Percentiles rank a stretch among this genome's conserved stretches.
These are phyloP conservation scores for Nitzschia putrida DNA, from an alignment of 108 stramenopile species.

Conservation along the genomic window DNA sequence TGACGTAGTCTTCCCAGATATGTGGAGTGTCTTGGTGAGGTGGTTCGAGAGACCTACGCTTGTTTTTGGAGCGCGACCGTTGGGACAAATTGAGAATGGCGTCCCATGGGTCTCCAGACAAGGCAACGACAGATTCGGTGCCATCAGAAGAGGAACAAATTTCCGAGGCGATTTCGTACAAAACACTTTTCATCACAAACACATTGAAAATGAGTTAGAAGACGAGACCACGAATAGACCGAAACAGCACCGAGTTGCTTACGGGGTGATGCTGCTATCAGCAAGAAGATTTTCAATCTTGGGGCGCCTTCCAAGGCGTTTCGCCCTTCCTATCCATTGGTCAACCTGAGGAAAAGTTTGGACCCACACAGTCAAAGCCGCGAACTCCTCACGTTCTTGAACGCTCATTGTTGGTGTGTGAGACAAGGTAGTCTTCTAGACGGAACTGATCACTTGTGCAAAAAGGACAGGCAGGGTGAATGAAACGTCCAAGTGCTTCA, in stretches of 20 bases:
- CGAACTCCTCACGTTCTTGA: constrained; percentile 31
- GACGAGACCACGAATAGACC: not conserved
- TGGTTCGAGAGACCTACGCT: constrained; percentile 21
- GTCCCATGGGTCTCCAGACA: constrained; percentile 31
- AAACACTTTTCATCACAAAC: constrained; percentile 24
- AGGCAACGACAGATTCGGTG: constrained; percentile 4
- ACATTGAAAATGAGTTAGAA: constrained; percentile 3
- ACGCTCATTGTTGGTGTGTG: constrained; percentile 30
- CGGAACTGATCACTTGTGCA: no score
- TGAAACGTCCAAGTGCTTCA: no score
- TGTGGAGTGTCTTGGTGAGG: constrained; percentile 19
- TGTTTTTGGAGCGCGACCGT: constrained; percentile 2
- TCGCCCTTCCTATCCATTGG: constrained; percentile 4
- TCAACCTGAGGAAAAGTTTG: constrained; percentile 42
- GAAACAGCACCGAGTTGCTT: not conserved
- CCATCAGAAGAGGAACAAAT: constrained; percentile 25
- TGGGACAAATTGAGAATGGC: constrained; percentile 25
- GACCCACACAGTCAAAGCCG: constrained; percentile 42
- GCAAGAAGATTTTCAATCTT: constrained; percentile 14
- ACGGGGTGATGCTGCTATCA: constrained; percentile 28
- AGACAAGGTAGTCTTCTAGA: no score
- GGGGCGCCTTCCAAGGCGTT: constrained; percentile 6
- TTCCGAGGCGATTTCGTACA: constrained; percentile 39
- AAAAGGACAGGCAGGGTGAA: no score
- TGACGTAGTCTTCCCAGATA: constrained; percentile 12